Base-by-base conservation (phyloP, 2,329 filamentous ascomycete genomes). In the Alternaria gaisen region DNA sequence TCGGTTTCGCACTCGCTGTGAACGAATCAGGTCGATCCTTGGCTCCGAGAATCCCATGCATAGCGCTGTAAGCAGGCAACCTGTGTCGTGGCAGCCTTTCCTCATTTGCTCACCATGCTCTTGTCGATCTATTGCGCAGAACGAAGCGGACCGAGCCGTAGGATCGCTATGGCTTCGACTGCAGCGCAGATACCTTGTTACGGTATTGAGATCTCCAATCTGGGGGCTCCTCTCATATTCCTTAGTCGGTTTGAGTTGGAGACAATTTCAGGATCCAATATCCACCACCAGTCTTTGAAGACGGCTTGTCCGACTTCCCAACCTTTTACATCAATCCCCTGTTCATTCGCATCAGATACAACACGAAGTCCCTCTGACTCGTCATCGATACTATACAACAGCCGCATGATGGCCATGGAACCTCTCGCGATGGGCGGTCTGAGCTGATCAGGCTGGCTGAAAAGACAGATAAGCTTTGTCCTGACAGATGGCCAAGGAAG, bases 401-500 rank as follows among this genome's bases (percentile, higher is more conserved):
- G 16, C 16, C 36, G 36, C 36, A 38, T 9, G 3, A 38, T 38
- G n/a, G 16, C 36, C 36, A 18, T 38, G 36, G 36, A 9, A 2
- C 36, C 36, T 38, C 36, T 38, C 6, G 36, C 36, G n/a, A 38
- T 38, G 3, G 36, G 36, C 6, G 36, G 36, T 38, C 36, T 18
- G 6, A 38, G 16, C 16, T 38, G 36, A 0, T 38, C 36, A 18
- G 36, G 36, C 36, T 38, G 36, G 4, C 8, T 38, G 8, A 38
- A 38, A 9, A 38, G 36, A 38, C 30, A 46, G 28, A 55, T 47
- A 12, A 55, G 53, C 22, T 46, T 55, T 14, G 32, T 44, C 11
- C 53, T 30, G 16, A 55, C 18, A 4, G 53, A 46, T 14, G 42
- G 53, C 53, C 53, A 47, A 14, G 42, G 42, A 16, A 55, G 18